Evolutionary conservation across 2,329 filamentous ascomycete species (phyloP).

Genomic region (Didymella arachidicola): DNA sequence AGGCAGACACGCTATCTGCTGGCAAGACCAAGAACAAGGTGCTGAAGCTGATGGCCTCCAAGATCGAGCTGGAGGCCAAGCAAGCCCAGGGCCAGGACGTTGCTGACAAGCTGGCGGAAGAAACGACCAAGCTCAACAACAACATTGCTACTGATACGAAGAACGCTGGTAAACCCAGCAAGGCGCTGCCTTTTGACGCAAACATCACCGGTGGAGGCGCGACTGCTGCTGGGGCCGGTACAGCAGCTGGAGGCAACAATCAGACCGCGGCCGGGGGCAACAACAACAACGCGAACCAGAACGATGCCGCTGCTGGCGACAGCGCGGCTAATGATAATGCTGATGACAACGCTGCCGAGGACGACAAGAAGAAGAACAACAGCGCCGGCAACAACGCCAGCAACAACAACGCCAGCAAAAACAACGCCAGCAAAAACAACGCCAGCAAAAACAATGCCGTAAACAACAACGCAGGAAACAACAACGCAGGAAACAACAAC

Average conservation of each 20-base stretch:
- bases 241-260: conserved; percentile 2
- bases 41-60: conserved; percentile 63
- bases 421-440: not conserved
- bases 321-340: not conserved
- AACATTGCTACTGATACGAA: conserved; percentile 60
- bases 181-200: conserved; percentile 40
- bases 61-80: conserved; percentile 61
- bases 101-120: conserved; percentile 54
- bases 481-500: conserved; percentile 4
- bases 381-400: not conserved
- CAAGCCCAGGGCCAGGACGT: conserved; percentile 61
- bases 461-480: not conserved
- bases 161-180: conserved; percentile 57
- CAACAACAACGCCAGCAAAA: not conserved
- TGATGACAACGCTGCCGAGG: not conserved
- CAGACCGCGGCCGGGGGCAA: not conserved
- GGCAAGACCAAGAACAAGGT: conserved; percentile 70
- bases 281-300: conserved; percentile 1
- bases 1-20: conserved; percentile 56
- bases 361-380: not conserved
- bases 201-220: conserved; percentile 35
- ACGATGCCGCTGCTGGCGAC: not conserved
- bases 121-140: conserved; percentile 62
- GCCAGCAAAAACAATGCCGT: not conserved
- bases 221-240: conserved; percentile 9